Percentiles rank a stretch among this genome's conserved stretches.
These are phyloP conservation scores for Pichia sp. DNA, from an alignment of 1,139 yeast genomes.

Conservation along the genomic window DNA sequence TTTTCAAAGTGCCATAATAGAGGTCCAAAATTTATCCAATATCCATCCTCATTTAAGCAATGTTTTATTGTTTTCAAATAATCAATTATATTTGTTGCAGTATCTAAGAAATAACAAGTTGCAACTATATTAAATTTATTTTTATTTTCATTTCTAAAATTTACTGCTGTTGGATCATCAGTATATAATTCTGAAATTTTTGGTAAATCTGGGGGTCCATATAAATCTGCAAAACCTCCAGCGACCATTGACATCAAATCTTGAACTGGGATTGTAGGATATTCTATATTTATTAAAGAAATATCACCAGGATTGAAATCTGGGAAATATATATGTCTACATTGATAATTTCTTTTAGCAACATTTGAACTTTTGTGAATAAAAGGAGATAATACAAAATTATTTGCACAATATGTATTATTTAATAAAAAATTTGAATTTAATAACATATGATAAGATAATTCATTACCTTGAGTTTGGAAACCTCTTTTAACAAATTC, in stretches of 20 bases:
- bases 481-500: constrained; percentile 67
- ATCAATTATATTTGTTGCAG: constrained; percentile 66
- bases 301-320: constrained; percentile 42
- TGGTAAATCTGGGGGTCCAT: constrained; percentile 46
- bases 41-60: constrained; percentile 48
- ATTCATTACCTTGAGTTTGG: constrained; percentile 78
- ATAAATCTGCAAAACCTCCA: constrained; percentile 74
- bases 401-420: constrained; percentile 37
- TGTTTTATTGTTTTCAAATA: constrained; percentile 56
- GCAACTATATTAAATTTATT: constrained; percentile 48
- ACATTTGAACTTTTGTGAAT: constrained; percentile 49
- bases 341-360: constrained; percentile 38
- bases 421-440: constrained; percentile 63
- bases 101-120: constrained; percentile 77
- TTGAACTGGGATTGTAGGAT: constrained; percentile 40
- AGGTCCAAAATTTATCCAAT: constrained; percentile 86
- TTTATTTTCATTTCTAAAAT: constrained; percentile 38
- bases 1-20: constrained; percentile 80
- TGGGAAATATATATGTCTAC: constrained; percentile 47
- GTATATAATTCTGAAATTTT: constrained; percentile 36
- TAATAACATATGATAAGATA: constrained; percentile 74
- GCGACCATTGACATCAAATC: constrained; percentile 70
- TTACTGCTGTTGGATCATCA: constrained; percentile 33
- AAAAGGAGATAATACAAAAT: constrained; percentile 46
- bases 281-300: constrained; percentile 27